These are phyloP conservation scores for Warburgia ugandensis DNA, from an alignment of 164 flowering plant species.

Conservation along the genomic window DNA sequence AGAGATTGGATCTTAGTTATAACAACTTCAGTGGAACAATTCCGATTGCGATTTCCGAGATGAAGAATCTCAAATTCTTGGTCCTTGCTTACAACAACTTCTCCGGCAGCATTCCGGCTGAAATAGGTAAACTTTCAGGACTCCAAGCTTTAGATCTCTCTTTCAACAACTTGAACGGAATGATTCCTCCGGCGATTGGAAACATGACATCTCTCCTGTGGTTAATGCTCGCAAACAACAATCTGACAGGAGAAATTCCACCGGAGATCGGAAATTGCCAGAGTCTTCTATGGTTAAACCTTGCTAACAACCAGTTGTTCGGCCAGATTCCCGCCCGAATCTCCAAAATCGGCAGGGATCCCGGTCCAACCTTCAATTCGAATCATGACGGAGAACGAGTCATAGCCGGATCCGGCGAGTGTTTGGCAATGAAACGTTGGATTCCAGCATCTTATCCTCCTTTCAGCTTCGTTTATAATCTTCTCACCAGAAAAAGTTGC, in stretches of 20 bases:
- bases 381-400: slow-evolving; percentile 23
- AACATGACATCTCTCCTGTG: slow-evolving; percentile 65
- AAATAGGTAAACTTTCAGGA: slow-evolving; percentile 43
- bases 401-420: slow-evolving; percentile 67
- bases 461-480: slow-evolving; percentile 61
- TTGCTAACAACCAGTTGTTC: slow-evolving; percentile 58
- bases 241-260: slow-evolving; percentile 61
- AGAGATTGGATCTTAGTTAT: slow-evolving; percentile 64
- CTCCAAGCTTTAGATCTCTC: slow-evolving; percentile 88
- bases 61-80: slow-evolving; percentile 44
- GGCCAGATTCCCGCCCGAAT: slow-evolving; percentile 62
- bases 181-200: slow-evolving; percentile 65
- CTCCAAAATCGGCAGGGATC: slow-evolving; percentile 44
- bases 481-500: slow-evolving; percentile 64
- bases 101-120: slow-evolving; percentile 53
- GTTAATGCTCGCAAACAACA: slow-evolving; percentile 84
- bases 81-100: slow-evolving; percentile 58
- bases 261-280: slow-evolving; percentile 71
- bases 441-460: slow-evolving; percentile 87
- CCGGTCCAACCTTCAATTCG: slow-evolving; percentile 37
- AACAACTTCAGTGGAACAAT: slow-evolving; percentile 62
- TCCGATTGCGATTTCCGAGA: slow-evolving; percentile 48
- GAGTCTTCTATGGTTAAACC: slow-evolving; percentile 83
- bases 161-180: slow-evolving; percentile 48
- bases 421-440: slow-evolving; percentile 77